Conservation (phyloP, 805 yeast genomes). For the Metschnikowia cerradonensis region DNA sequence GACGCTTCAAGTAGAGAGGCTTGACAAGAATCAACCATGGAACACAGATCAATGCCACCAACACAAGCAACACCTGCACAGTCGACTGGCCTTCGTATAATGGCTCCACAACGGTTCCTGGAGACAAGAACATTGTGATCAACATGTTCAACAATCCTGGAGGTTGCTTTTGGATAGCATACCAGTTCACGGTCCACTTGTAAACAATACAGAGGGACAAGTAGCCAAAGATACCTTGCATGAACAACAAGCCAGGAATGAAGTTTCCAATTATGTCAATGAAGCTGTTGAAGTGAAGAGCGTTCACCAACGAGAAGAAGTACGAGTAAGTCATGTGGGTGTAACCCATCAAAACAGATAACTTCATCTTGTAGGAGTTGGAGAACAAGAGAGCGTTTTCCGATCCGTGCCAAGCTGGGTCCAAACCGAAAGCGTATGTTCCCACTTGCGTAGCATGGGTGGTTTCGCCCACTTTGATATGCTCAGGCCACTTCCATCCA, state of each 20-base stretch:
- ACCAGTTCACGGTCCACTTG: conserved; percentile 96
- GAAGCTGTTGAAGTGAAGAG: conserved; percentile 57
- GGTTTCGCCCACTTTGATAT: conserved; percentile 64
- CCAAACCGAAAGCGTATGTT: conserved; percentile 81
- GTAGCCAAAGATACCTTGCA: conserved; percentile 96
- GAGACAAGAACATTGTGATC: conserved; percentile 91
- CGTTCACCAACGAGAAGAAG: conserved; percentile 79
- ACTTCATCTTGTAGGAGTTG: conserved; percentile 95
- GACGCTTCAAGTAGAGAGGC: conserved; percentile 67
- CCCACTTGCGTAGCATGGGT: conserved; percentile 65
- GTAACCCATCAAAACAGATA: conserved; percentile 92
- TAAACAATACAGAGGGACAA: conserved; percentile 79
- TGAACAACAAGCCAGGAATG: conserved; percentile 87
- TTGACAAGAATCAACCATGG: conserved; percentile 87
- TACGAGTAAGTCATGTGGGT: conserved; percentile 90
- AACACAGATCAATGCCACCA: conserved; percentile 81
- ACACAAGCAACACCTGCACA: conserved; percentile 67
- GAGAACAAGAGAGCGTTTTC: conserved; percentile 87
- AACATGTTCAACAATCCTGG: conserved; percentile 94
- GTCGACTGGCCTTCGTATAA: conserved; percentile 75
- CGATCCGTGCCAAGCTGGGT: conserved; percentile 95
- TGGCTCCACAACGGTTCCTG: conserved; percentile 80
- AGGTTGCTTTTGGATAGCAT: conserved; percentile 67
- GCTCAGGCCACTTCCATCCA: conserved; percentile 92
- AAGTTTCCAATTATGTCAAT: conserved; percentile 91